Base-by-base conservation (phyloP, 768 basidiomycete species). In the Macrolepiota albuminosa region DNA sequence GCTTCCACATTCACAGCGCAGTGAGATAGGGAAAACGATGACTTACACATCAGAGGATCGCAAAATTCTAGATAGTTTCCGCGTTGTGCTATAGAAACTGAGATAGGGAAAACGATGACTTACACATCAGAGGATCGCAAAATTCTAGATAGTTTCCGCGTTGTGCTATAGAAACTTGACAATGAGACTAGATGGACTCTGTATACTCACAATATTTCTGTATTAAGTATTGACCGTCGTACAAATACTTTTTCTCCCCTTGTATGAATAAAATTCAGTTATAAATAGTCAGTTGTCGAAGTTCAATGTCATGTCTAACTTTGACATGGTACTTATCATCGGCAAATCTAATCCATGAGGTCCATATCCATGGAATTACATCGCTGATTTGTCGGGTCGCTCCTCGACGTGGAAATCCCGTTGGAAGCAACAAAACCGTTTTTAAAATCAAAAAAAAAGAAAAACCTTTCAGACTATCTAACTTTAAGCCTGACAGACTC, bases 51-150 rank as follows among this genome's bases (percentile, higher is more conserved):
- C 80, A 49, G 85, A 87, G 67, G 85, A 87, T 68, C 80, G 78
- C 58, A 77, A 84, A 56, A 82, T 77, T n/a, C 68, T 87, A 56
- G 78, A 78, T 62, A 80, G 81, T 48, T 81, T 87, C 66, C 81
- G 81, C 47, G 77, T 85, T 47, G 76, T 78, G 29, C 69, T 84
- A 54, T 85, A 70, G 53, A 57, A n/a, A n/a, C 33, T 64, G 33
- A 61, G 69, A 42, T 63, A 63, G 40, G 51, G 37, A 55, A 56
- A 51, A 29, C 58, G 6, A 46, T 62, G 18, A 58, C 56, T 6
- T 78, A 77, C 72, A 75, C 74, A 36, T 76, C 80, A 49, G 85
- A 87, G 67, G 85, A 87, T 68, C 80, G 78, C 58, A 77, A 84
- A 56, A 82, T 77, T n/a, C 68, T 87, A 56, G 78, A 78, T 62